Evolutionary conservation across 805 yeast genomes (phyloP), one percentile per base, ranked within the genome.

Genomic region (Debaryomyces tyrocola): DNA sequence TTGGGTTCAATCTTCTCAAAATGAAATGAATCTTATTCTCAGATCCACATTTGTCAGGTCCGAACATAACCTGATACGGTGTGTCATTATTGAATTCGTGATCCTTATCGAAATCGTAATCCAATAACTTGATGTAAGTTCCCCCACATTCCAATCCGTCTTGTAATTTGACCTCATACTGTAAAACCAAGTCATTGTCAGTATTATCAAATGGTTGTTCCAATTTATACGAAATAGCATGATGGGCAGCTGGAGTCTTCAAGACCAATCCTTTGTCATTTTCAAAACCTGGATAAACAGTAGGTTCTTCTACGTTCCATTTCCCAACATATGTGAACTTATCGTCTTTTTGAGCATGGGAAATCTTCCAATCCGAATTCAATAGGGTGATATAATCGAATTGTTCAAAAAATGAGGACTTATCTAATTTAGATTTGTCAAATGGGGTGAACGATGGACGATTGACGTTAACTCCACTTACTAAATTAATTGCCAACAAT

Each of bases 31-130:
- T 84, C 65, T 83, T 86, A 69, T 90, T 87, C 38, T 85, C 78
- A 44, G 82, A 61, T 2, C 96, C 96, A 69, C 97, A 91, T 63
- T 79, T 82, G 67, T 91, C 97, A 37, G 97, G 97, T 17, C 97
- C 97, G 70, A 91, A 91, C 92, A 91, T 86, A 52, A 91, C 69
- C 64, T 86, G 90, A 68, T 85, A 89, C 2, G 90, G 87, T 3
- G 95, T 77, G 21, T 75, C 82, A 49, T 80, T 78, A 53, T 71
- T 74, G 71, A 90, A 85, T 49, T 79, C 78, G 34, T 66, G 62
- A 31, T 68, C 72, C 45, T 61, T 65, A 1, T 61, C 72, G 20
- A 67, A 62, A 37, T 67, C 50, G 6, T 45, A 47, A 38, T 82
- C 73, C 45, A 91, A 66, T 38, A 91, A 71, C 71, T 91, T 91